phyloP scores from a whole-genome alignment of 2,329 filamentous ascomycete genomes.

The Madurella mycetomatis region DNA sequence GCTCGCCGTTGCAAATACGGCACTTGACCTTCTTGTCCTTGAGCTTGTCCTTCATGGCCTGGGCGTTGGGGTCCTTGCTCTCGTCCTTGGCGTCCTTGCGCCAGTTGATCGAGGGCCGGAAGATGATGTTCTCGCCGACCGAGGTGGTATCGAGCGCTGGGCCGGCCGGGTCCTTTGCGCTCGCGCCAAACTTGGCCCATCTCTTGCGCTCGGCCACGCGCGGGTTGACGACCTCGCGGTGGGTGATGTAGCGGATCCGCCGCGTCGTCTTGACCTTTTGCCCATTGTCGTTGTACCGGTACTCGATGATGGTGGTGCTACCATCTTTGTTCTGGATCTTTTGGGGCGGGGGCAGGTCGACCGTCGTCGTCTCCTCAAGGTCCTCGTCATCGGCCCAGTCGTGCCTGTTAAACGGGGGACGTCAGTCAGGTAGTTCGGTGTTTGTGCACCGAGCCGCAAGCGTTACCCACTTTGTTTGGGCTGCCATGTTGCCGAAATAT shows the following conservation, averaged over 20 bases:
- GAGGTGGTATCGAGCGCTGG: constrained; percentile 87
- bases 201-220: constrained; percentile 90
- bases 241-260: constrained; percentile 84
- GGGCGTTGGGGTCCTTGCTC: constrained; percentile 66
- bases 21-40: constrained; percentile 99
- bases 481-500: constrained; percentile 22
- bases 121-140: constrained; percentile 96
- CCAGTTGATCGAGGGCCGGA: constrained; percentile 91
- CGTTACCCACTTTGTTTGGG: constrained; percentile 23
- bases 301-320: constrained; percentile 91
- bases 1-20: constrained; percentile 96
- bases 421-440: neutral
- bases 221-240: constrained; percentile 93
- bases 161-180: constrained; percentile 77
- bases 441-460: neutral
- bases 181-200: constrained; percentile 89
- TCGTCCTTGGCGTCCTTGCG: constrained; percentile 80
- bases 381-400: constrained; percentile 98
- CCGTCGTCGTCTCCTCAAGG: constrained; percentile 64
- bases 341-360: constrained; percentile 75
- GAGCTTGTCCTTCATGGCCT: constrained; percentile 73
- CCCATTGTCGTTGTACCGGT: constrained; percentile 84
- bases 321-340: constrained; percentile 97
- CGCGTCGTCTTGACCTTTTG: constrained; percentile 97
- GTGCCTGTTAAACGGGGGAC: constrained; percentile 35